A percentile compares a stretch with the other conserved stretches of the same genome.
Evolutionary conservation across 2,329 filamentous ascomycete genomes (phyloP).

Genomic region (Nectriaceae sp.): DNA sequence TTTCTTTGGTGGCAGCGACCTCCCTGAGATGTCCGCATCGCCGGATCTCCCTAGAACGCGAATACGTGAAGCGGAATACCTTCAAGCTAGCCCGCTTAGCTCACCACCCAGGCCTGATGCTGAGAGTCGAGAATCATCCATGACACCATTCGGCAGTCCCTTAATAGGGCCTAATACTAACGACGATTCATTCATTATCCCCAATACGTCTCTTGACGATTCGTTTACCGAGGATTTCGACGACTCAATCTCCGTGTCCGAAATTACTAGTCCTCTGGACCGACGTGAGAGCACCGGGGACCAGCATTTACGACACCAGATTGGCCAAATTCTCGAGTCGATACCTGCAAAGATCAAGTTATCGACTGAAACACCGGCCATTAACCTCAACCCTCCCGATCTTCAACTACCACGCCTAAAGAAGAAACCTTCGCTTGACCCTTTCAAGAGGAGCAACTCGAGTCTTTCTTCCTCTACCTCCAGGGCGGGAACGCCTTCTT

Average conservation of each 20-base stretch:
- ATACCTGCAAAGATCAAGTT: constrained; percentile 82
- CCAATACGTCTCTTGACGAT: constrained; percentile 44
- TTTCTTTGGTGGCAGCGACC: constrained; percentile 43
- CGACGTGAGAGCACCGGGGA: constrained; percentile 48
- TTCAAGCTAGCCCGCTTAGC: constrained; percentile 49
- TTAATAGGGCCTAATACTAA: constrained; percentile 43
- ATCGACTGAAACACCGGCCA: constrained; percentile 52
- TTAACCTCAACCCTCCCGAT: constrained; percentile 61
- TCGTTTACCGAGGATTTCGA: constrained; percentile 52
- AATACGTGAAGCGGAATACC: constrained; percentile 35
- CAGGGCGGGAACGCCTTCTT: constrained; percentile 65
- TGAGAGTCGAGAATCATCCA: constrained; percentile 31
- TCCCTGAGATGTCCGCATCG: constrained; percentile 46
- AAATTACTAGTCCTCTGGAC: constrained; percentile 25
- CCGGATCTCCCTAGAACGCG: constrained; percentile 34
- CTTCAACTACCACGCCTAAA: constrained; percentile 52
- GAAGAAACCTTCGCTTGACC: constrained; percentile 45
- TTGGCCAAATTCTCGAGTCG: constrained; percentile 74
- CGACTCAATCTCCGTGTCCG: constrained; percentile 37
- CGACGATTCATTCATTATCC: constrained; percentile 37
- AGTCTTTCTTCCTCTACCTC: constrained; percentile 46
- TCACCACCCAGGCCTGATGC: constrained; percentile 42
- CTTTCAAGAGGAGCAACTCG: constrained; percentile 50
- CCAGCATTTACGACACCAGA: constrained; percentile 76
- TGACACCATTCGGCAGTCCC: constrained; percentile 49